Evolutionary conservation across 441 rosid species (phyloP), one percentile per base, ranked within the genome.

Genomic region (Populus hybrid): DNA sequence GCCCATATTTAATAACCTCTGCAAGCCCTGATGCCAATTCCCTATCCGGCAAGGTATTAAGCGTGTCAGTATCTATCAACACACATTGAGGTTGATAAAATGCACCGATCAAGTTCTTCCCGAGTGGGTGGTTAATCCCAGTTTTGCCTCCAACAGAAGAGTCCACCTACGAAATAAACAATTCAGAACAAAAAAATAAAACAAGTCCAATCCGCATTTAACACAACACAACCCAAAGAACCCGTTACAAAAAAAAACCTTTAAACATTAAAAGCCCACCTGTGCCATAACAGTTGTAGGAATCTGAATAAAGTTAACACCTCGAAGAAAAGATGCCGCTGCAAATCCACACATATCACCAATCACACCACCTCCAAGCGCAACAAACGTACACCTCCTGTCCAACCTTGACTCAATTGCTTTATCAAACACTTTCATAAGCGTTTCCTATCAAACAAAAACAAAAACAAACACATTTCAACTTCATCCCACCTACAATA

Each of bases 71-170:
- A 83, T 96, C 98, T 73, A 96, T 56, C 29, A 96, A 89, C 65
- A 96, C 98, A 81, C 97, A 91, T 80, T 93, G 98, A 78, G 99
- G 99, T 84, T 96, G 98, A 89, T 96, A 93, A 85, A 96, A 96
- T 38, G 99, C 98, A 69, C 99, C 99, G 7, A 94, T 93, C 92
- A 96, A 31, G 79, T 96, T 96, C 92, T 96, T 96, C 79, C 99
- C 99, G 50, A 94, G 98, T 42, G 68, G 83, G 76, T 96, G 98
- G 80, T 94, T 96, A 53, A 96, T 87, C 82, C 98, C 99, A 38
- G 98, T 93, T 87, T 96, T 96, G 40, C 99, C 99, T 75, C 98
- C 99, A 72, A 96, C 97, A 36, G 99, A 96, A 77, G 99, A 96
- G 85, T 96, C 99, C 77, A 94, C 98, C 98, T 96, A 81, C 77